A percentile compares a stretch with the other conserved stretches of the same genome.
These are phyloP conservation scores for Effrenium voratum DNA, from an alignment of 73 alveolate genomes.

Conservation along the genomic window DNA sequence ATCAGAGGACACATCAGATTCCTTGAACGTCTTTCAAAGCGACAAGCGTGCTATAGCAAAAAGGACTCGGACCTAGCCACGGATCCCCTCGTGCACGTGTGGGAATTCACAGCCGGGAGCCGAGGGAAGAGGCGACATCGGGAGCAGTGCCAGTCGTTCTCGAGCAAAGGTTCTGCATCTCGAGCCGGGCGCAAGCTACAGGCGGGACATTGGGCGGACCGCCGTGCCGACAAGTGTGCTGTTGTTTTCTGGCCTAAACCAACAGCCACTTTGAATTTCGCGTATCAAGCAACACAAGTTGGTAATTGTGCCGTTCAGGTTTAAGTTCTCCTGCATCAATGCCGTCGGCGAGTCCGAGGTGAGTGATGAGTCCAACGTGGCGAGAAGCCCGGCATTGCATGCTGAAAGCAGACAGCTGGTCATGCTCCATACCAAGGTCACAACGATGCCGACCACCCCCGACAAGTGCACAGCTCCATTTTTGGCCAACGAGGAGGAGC, in stretches of 20 bases:
- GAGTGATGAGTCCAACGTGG: conserved; percentile 64
- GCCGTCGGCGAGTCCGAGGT: conserved; percentile 72
- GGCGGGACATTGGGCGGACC: neutral
- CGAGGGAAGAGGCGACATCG: neutral
- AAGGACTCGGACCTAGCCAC: conserved; percentile 54
- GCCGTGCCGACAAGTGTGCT: neutral
- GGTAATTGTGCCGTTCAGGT: neutral
- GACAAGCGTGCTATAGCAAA: neutral
- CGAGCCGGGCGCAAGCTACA: conserved; percentile 88
- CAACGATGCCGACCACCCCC: conserved; percentile 88
- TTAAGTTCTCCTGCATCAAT: conserved; percentile 67
- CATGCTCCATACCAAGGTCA: conserved; percentile 12
- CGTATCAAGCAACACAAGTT: neutral
- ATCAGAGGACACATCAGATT: neutral
- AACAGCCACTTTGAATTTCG: neutral
- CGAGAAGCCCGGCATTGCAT: neutral
- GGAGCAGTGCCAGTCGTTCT: neutral
- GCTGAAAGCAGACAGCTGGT: no score
- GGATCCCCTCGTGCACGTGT: conserved; percentile 14
- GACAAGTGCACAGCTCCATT: conserved; percentile 90
- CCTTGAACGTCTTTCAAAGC: neutral
- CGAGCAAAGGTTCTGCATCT: conserved; percentile 43
- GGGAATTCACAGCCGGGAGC: conserved; percentile 77
- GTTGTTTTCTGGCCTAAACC: neutral
- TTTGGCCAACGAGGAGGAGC: conserved; percentile 61